A percentile compares a stretch with the other conserved stretches of the same genome.
Conservation (phyloP, 1,139 yeast species). For the Saccharomyces pastorianus region DNA sequence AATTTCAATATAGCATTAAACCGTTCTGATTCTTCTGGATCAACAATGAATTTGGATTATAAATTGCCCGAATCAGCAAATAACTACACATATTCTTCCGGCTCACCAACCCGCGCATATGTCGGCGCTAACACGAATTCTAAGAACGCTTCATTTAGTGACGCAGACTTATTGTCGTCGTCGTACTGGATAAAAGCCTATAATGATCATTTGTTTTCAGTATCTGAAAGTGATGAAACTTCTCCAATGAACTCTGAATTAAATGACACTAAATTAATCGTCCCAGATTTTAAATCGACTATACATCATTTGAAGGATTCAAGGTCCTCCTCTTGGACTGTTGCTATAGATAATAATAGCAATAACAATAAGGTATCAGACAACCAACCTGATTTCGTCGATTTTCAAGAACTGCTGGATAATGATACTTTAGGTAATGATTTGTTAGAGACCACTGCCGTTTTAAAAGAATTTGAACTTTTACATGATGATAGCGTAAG, state of each 20-base stretch:
- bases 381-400: not conserved
- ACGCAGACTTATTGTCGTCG: not conserved
- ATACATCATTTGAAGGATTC: not conserved
- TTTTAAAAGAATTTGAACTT: not conserved
- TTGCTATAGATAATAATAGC: not conserved
- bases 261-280: not conserved
- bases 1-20: not conserved
- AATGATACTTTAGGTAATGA: not conserved
- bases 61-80: not conserved
- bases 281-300: not conserved
- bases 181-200: not conserved
- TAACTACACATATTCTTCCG: not conserved
- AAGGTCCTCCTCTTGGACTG: not conserved
- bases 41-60: not conserved
- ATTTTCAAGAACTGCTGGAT: not conserved
- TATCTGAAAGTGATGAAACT: not conserved
- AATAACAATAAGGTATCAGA: not conserved
- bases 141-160: not conserved
- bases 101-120: not conserved
- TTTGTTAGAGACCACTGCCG: not conserved
- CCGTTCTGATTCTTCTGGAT: not conserved
- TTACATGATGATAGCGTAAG: not conserved
- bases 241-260: not conserved
- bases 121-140: not conserved
- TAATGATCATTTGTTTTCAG: not conserved